These are phyloP conservation scores for Monosporascus sp. DNA, from an alignment of 2,329 filamentous ascomycete species.

Conservation along the genomic window DNA sequence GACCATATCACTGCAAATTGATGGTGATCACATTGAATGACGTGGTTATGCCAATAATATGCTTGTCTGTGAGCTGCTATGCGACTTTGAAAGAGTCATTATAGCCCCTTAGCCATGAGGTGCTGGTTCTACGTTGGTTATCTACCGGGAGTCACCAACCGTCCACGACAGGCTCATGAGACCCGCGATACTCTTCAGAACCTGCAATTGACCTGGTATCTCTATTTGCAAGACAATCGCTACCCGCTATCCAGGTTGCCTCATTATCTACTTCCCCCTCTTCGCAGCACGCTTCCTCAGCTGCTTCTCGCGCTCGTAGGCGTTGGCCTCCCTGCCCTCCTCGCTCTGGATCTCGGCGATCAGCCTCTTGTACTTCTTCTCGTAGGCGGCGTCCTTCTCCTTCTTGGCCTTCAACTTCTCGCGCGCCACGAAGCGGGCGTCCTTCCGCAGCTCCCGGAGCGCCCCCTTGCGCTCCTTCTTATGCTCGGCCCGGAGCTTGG, in stretches of 20 bases:
- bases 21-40: too few species aligned
- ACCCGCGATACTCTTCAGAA: not conserved
- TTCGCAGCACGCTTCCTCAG: constrained; percentile 63
- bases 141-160: too few species aligned
- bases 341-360: constrained; percentile 94
- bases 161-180: not conserved
- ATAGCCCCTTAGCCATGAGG: too few species aligned
- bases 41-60: too few species aligned
- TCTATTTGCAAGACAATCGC: not conserved
- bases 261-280: constrained; percentile 16
- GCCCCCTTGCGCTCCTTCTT: constrained; percentile 95
- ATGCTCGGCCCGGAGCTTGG: constrained; percentile 82
- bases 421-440: constrained; percentile 86
- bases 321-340: constrained; percentile 80
- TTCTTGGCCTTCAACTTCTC: constrained; percentile 91
- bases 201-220: not conserved
- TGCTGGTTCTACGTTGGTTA: too few species aligned
- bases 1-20: too few species aligned
- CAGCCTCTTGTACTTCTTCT: constrained; percentile 89
- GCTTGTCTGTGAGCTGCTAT: too few species aligned
- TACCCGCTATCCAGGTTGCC: not conserved
- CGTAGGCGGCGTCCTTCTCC: constrained; percentile 86
- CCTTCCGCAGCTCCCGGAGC: constrained; percentile 89
- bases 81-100: too few species aligned
- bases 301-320: constrained; percentile 82